Conservation (phyloP, 176 grass and related monocot genomes). For the Rhynchospora breviuscula region DNA sequence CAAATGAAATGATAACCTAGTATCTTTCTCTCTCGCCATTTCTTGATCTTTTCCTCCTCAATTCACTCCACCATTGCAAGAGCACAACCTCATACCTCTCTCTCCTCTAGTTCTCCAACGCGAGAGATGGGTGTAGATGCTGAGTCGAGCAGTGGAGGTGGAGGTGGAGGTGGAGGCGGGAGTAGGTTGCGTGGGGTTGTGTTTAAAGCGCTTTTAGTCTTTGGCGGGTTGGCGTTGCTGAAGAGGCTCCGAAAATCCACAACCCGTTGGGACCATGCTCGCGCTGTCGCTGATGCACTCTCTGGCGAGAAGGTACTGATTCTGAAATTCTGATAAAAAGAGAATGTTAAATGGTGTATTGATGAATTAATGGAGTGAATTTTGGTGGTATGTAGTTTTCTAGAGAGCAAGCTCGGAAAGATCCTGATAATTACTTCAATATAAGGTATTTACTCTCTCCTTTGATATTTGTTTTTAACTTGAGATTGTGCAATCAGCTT, state of each 20-base stretch:
- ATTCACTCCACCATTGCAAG: slow-evolving; percentile 16
- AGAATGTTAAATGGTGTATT: slow-evolving; percentile 20
- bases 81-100: slow-evolving; percentile 27
- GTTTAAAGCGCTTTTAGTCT: slow-evolving; percentile 73
- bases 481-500: not conserved
- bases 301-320: slow-evolving; percentile 66
- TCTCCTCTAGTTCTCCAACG: not conserved
- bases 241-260: slow-evolving; percentile 85
- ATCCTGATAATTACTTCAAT: slow-evolving; percentile 87
- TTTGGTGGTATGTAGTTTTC: slow-evolving; percentile 60
- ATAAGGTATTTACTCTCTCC: slow-evolving; percentile 48
- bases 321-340: not conserved
- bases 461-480: not conserved
- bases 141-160: slow-evolving; percentile 24
- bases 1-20: not conserved
- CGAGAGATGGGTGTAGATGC: slow-evolving; percentile 49
- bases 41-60: not conserved
- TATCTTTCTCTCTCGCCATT: not conserved
- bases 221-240: slow-evolving; percentile 66
- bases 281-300: slow-evolving; percentile 67
- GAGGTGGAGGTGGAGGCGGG: slow-evolving; percentile 6
- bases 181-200: slow-evolving; percentile 51
- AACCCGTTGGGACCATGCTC: slow-evolving; percentile 90
- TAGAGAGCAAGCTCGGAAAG: slow-evolving; percentile 81
- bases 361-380: not conserved